Conservation (phyloP, 306 rosid genomes). For the Echinosophora koreensis region DNA sequence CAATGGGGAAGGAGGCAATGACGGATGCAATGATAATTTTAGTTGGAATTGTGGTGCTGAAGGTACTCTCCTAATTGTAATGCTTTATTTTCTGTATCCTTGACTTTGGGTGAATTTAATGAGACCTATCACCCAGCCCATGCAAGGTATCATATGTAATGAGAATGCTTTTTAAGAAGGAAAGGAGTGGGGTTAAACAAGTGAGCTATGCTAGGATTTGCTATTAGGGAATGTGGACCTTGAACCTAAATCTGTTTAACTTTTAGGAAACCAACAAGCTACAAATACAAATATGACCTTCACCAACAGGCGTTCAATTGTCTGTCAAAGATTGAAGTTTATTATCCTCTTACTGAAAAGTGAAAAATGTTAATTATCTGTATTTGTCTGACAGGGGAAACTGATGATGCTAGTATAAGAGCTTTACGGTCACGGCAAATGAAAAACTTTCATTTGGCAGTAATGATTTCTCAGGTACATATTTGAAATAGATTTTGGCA, state of each 20-base stretch:
- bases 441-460: constrained; percentile 91
- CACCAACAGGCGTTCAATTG: constrained; percentile 8
- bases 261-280: neutral
- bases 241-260: constrained; percentile 33
- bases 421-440: constrained; percentile 87
- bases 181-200: neutral
- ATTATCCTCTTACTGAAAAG: constrained; percentile 27
- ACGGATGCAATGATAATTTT: constrained; percentile 84
- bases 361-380: constrained; percentile 21
- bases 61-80: constrained; percentile 61
- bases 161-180: neutral
- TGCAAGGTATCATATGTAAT: too few species aligned
- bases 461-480: constrained; percentile 85
- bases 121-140: too few species aligned
- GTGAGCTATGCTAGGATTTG: neutral
- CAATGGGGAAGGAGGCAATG: constrained; percentile 96
- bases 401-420: constrained; percentile 62
- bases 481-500: constrained; percentile 33
- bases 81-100: constrained; percentile 12
- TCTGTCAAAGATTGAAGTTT: constrained; percentile 26
- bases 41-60: constrained; percentile 99
- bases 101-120: too few species aligned
- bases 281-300: constrained; percentile 22
- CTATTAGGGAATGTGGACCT: constrained; percentile 20
- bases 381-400: constrained; percentile 73